Evolutionary conservation across 768 basidiomycete species (phyloP), one percentile per base, ranked within the genome.

Genomic region (Daedaleopsis sinensis): DNA sequence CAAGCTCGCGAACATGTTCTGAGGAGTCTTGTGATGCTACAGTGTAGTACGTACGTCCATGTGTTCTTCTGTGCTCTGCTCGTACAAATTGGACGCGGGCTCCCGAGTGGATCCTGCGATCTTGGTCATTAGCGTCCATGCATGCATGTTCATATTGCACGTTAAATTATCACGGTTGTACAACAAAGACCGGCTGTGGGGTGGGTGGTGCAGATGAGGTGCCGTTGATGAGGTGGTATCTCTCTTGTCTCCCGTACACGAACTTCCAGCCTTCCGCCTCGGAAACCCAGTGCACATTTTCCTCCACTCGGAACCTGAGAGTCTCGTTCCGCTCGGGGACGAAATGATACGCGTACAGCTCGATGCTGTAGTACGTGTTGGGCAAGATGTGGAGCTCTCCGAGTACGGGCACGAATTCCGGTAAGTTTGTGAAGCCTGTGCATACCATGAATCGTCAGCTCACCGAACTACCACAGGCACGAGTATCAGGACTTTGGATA

Each of bases 1-100:
- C 71, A 95, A 94, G 73, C 81, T 95, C 58, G 93, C 93, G 8
- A 96, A 94, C 70, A 90, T 92, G 88, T 91, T 93, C 71, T 93
- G 77, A 70, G 23, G 38, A 16, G n/a, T 4, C 18, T 23, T 55
- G 36, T 10, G n/a, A n/a, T 55, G 11, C 21, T 24, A 7, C 19
- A 23, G 8, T 21, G 23, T 52, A 10, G 23, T 59, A 38, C 58
- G 38, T 37, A 51, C 39, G 13, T 23, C 39, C 39, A 16, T 46
- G 50, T n/a, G 24, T 19, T 55, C 21, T 24, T 18, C n/a, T 51
- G n/a, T 16, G 6, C 21, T 13, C 44, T n/a, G 21, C 18, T n/a
- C 15, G 24, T 38, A 44, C 39, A n/a, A n/a, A 48, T 43, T 24
- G 21, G n/a, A 15, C 21, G 42, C 43, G 16, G 32, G 18, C n/a